Evolutionary conservation across 306 rosid species (phyloP), one percentile per base, ranked within the genome.

Genomic region (Malus orientalis): DNA sequence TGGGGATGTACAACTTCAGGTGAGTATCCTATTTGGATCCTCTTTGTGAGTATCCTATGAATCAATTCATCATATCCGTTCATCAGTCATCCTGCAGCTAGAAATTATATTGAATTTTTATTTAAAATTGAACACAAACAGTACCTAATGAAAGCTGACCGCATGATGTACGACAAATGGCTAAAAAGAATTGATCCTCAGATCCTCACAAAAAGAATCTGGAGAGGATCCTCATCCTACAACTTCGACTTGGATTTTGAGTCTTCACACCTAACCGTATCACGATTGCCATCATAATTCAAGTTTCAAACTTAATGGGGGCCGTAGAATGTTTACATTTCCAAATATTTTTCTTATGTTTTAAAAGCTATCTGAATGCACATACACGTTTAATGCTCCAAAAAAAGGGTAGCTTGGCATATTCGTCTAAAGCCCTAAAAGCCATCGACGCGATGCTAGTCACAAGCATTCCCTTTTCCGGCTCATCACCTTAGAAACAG

Each of bases 341-440:
- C 36, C 63, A n/a, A 76, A 72, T 51, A 65, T 25, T 36, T 49
- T 54, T 68, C 69, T 71, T 69, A 75, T 75, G 79, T 85, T n/a
- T 77, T 77, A 77, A 75, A 73, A 68, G 53, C 76, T 73, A 71
- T 76, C 83, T 63, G 81, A 85, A 81, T 76, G 84, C 80, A 85
- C 87, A 73, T 89, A 89, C 88, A 87, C 15, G 14, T 76, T 87
- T 69, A 19, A 70, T 53, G 70, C 81, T 66, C 53, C 32, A 53
- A 14, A 14, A 5, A 9, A 23, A 10, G 72, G 71, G 62, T 53
- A 59, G 77, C 70, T 67, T 70, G 64, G 69, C 77, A 47, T 12
- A 65, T 78, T 85, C 16, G 18, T 13, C 75, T 74, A 61, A 42
- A 66, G 36, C 74, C 71, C 71, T 59, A 57, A 13, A 32, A 70